phyloP scores from a whole-genome alignment of 768 basidiomycete genomes.

The Rhodotorula kratochvilovae region DNA sequence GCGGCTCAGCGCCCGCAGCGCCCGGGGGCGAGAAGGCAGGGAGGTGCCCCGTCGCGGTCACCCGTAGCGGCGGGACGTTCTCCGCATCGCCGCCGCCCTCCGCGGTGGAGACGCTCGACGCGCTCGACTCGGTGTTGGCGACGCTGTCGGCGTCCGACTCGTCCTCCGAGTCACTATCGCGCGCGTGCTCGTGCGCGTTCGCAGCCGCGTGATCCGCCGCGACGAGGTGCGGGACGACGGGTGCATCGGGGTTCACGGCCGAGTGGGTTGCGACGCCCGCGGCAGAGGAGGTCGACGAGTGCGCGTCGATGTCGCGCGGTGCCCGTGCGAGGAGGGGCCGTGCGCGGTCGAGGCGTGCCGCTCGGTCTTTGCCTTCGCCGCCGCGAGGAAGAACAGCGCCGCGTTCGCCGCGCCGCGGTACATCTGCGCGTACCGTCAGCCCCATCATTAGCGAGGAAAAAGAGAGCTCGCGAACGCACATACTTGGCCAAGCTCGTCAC shows the following conservation, averaged over 20 bases:
- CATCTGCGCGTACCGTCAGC: not conserved
- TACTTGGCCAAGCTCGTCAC: constrained; percentile 48
- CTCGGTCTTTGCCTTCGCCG: constrained; percentile 7
- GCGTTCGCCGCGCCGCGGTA: constrained; percentile 31
- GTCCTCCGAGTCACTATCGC: not conserved
- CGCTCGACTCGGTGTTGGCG: not conserved
- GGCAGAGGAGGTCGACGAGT: not conserved
- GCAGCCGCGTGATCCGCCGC: constrained; percentile 5
- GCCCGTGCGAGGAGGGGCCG: not conserved
- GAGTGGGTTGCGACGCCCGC: constrained; percentile 1
- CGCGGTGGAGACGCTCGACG: not conserved
- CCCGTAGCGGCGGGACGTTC: not conserved
- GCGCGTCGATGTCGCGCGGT: not conserved
- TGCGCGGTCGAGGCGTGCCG: not conserved
- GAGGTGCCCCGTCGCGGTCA: constrained; percentile 27
- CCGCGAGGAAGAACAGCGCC: constrained; percentile 21
- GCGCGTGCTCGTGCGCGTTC: not conserved
- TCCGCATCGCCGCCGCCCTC: not conserved
- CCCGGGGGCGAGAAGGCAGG: constrained; percentile 10
- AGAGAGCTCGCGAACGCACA: constrained; percentile 44
- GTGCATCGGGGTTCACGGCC: constrained; percentile 19
- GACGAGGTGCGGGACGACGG: not conserved
- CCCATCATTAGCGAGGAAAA: accelerated
- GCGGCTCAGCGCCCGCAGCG: constrained; percentile 41
- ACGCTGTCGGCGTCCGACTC: constrained; percentile 10